Conservation (phyloP, 2,329 filamentous ascomycete genomes). For the Lachnellula suecica region DNA sequence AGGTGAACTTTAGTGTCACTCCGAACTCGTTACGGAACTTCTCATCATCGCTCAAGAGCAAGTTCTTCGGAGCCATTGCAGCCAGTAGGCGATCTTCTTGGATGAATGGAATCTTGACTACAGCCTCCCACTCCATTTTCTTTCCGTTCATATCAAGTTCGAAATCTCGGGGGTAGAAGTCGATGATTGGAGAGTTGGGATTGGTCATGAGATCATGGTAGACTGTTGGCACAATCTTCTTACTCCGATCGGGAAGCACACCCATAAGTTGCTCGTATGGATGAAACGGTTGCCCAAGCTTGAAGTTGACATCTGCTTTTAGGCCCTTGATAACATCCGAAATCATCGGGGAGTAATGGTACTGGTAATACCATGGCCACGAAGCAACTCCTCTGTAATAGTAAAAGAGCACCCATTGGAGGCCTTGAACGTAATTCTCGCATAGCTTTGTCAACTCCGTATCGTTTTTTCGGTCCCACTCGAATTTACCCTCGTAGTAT, state of each 20-base stretch:
- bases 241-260: slow-evolving; percentile 94
- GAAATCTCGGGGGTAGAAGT: slow-evolving; percentile 97
- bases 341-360: slow-evolving; percentile 97
- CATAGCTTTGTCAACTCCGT: slow-evolving; percentile 78
- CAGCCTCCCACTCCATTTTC: slow-evolving; percentile 99
- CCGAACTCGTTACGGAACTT: slow-evolving; percentile 86
- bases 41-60: slow-evolving; percentile 74
- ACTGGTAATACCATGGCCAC: slow-evolving; percentile 97
- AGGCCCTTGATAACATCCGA: slow-evolving; percentile 91
- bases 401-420: slow-evolving; percentile 98
- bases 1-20: slow-evolving; percentile 89
- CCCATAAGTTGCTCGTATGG: slow-evolving; percentile 98
- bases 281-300: slow-evolving; percentile 89
- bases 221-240: slow-evolving; percentile 84
- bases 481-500: slow-evolving; percentile 90
- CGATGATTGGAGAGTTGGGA: slow-evolving; percentile 85
- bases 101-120: slow-evolving; percentile 98
- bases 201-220: slow-evolving; percentile 95
- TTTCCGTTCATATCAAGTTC: slow-evolving; percentile 99
- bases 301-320: slow-evolving; percentile 84
- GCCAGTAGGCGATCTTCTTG: slow-evolving; percentile 82
- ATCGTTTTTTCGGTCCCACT: slow-evolving; percentile 80
- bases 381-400: slow-evolving; percentile 97
- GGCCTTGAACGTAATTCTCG: slow-evolving; percentile 95
- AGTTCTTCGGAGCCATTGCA: slow-evolving; percentile 85